Evolutionary conservation across 805 yeast genomes (phyloP).

Genomic region (Pichia manshurica): DNA sequence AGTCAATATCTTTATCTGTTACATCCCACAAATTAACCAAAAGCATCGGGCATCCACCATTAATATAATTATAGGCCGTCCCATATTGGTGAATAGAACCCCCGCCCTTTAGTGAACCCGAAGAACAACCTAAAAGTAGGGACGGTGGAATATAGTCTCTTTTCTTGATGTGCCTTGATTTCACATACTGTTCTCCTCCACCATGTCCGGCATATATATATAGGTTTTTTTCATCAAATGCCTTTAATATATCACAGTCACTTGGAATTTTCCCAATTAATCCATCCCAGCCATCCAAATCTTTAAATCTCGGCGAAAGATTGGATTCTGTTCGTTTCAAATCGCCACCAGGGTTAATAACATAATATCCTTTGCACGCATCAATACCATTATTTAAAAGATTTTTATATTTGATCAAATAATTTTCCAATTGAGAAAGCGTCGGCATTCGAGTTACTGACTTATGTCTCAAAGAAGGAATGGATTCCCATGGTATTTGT

Average conservation of each 20-base stretch:
- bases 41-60: constrained; percentile 78
- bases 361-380: constrained; percentile 42
- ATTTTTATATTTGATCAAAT: constrained; percentile 25
- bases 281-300: constrained; percentile 46
- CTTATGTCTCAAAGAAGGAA: constrained; percentile 45
- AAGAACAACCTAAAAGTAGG: constrained; percentile 83
- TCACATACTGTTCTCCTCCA: constrained; percentile 83
- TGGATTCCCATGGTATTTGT: constrained; percentile 87
- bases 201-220: constrained; percentile 92
- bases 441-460: constrained; percentile 80
- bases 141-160: constrained; percentile 46
- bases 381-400: constrained; percentile 19
- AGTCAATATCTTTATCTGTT: constrained; percentile 91
- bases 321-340: constrained; percentile 57
- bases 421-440: constrained; percentile 35
- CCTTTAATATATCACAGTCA: constrained; percentile 44
- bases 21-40: constrained; percentile 94
- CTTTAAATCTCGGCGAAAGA: constrained; percentile 41
- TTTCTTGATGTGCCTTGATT: constrained; percentile 47
- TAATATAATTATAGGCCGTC: constrained; percentile 65
- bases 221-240: constrained; percentile 39
- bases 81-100: constrained; percentile 72
- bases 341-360: constrained; percentile 83
- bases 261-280: constrained; percentile 49
- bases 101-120: constrained; percentile 56